These are phyloP conservation scores for Pythium phragmitis DNA, from an alignment of 352 stramenopile species.

Conservation along the genomic window DNA sequence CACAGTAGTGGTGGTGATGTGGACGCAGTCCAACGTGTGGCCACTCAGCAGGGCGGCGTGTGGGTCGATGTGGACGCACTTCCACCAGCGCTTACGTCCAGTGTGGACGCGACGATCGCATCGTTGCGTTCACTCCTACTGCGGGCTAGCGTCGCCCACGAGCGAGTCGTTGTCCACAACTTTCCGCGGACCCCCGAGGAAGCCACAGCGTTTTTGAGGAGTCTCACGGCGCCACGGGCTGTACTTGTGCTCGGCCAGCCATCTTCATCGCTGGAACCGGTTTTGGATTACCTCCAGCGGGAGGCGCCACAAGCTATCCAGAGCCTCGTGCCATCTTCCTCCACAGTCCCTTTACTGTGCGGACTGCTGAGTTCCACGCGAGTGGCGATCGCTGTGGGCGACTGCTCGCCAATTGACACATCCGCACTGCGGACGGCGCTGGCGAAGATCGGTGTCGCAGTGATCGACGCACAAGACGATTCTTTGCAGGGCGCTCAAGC, in stretches of 20 bases:
- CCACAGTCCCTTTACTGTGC: background rate
- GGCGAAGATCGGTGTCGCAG: background rate
- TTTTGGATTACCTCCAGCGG: conserved; percentile 5
- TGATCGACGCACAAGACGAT: conserved; percentile 19
- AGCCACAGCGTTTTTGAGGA: conserved; percentile 5
- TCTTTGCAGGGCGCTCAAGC: background rate
- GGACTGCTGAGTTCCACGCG: conserved; percentile 7
- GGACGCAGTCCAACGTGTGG: background rate
- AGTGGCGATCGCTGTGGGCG: conserved; percentile 15
- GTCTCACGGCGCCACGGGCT: conserved; percentile 2
- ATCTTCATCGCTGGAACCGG: background rate
- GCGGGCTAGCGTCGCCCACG: background rate
- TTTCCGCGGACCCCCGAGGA: conserved; percentile 17
- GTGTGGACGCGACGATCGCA: background rate
- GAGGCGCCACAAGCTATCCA: conserved; percentile 16
- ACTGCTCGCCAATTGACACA: conserved; percentile 4
- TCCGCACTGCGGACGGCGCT: background rate
- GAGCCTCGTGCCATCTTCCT: conserved; percentile 8
- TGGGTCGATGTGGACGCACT: conserved; percentile 14
- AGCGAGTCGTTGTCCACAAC: conserved; percentile 16
- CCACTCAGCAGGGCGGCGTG: conserved; percentile 3
- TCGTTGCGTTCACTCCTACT: conserved; percentile 10
- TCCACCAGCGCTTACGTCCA: background rate
- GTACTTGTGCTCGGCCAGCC: conserved; percentile 9
- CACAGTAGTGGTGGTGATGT: conserved; percentile 4